Conservation (phyloP, 257 asterid genomes). For the Dorcoceras hygrometricum region DNA sequence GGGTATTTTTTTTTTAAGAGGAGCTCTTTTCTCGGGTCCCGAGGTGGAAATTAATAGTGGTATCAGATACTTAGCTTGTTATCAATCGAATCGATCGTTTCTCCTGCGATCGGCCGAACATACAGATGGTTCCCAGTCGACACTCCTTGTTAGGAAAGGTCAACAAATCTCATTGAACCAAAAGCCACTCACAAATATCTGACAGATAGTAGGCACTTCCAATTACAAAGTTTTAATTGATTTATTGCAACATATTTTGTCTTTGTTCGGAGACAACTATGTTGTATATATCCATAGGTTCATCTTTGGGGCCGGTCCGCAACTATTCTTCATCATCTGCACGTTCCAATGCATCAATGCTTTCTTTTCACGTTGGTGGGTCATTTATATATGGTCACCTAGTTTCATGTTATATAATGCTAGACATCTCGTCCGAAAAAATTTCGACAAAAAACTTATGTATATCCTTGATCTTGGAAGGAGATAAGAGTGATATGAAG, state of each 20-base stretch:
- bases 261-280: not conserved
- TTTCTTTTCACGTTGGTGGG: not conserved
- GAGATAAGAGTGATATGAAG: too few species aligned
- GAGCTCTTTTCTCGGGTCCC: too few species aligned
- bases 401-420: not conserved
- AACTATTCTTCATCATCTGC: not conserved
- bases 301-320: not conserved
- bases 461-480: too few species aligned
- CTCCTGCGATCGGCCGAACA: too few species aligned
- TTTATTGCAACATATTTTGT: not conserved
- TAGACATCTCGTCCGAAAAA: not conserved
- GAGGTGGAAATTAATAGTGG: too few species aligned
- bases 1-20: too few species aligned
- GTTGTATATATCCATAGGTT: not conserved
- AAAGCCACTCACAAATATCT: not conserved
- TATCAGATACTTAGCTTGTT: too few species aligned
- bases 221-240: not conserved
- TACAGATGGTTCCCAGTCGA: not conserved
- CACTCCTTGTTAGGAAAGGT: not conserved
- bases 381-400: not conserved
- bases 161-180: not conserved
- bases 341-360: not conserved
- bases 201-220: not conserved
- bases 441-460: not conserved
- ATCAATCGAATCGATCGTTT: too few species aligned